Base-by-base conservation (phyloP, 2,329 filamentous ascomycete species). In the Paraphoma sp. region DNA sequence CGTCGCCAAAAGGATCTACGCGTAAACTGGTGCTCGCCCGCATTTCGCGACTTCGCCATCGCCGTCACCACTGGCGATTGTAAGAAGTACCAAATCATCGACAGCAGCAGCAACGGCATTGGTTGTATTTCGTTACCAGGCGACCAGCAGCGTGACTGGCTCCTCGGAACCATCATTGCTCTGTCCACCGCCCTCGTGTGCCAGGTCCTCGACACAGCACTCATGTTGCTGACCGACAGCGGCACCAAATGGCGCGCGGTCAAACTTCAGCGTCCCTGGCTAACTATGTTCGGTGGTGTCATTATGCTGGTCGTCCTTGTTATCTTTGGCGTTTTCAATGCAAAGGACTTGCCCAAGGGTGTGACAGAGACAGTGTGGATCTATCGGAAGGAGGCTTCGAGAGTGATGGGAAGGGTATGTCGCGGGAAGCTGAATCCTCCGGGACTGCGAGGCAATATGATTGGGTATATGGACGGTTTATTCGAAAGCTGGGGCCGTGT, bases 21-120 rank as follows among this genome's bases (percentile, higher is more conserved):
- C 14, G 56, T 56, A 4, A 56, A 53, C 6, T 62, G 59, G 59
- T 62, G 59, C 48, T 56, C 59, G 2, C 59, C 59, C 1, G 33
- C 56, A 6, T 62, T 62, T 18, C 49, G 56, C 14, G 59, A 62
- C 48, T 62, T 59, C 23, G 52, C 59, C 16, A 14, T 56, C 17
- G 56, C 52, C 23, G 48, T 62, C 12, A 54, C 53, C n/a, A 56
- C 56, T 3, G 59, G 59, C 17, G 45, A 56, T 18, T 62, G 59
- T 47, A 9, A 59, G 2, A 38, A 44, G 23, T 62, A 59, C 36
- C 8, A 33, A 10, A 47, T 59, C 36, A 17, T 49, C 6, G 46
- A 49, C 6, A 56, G 53, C 28, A 51, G 41, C 42, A 56, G 48
- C 28, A 62, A 62, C 40, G 59, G 56, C n/a, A 62, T 62, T 23